Conservation (phyloP, 2,329 filamentous ascomycete species). For the Diaporthe sp. region DNA sequence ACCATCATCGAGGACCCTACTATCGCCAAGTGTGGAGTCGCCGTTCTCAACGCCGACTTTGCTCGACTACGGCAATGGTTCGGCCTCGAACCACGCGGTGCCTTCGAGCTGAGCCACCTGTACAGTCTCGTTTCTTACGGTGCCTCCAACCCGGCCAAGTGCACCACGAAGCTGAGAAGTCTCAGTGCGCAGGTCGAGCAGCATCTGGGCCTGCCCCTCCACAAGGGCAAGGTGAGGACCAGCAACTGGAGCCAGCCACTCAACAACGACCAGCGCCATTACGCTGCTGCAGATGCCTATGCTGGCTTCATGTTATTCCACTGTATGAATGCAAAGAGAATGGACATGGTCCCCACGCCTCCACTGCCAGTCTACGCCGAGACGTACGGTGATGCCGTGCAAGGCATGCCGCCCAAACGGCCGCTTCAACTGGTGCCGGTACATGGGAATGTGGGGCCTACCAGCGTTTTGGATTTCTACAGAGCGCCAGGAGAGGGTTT, state of each 20-base stretch:
- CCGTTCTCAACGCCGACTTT: slow-evolving; percentile 75
- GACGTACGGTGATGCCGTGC: slow-evolving; percentile 72
- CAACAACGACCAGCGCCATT: slow-evolving; percentile 75
- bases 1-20: slow-evolving; percentile 78
- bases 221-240: slow-evolving; percentile 80
- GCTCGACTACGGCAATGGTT: slow-evolving; percentile 77
- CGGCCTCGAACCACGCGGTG: slow-evolving; percentile 72
- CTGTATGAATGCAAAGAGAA: slow-evolving; percentile 77
- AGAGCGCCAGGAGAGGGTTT: neutral
- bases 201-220: slow-evolving; percentile 79
- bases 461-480: slow-evolving; percentile 27
- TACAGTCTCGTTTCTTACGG: slow-evolving; percentile 81
- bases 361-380: slow-evolving; percentile 80
- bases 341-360: slow-evolving; percentile 76
- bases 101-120: slow-evolving; percentile 87
- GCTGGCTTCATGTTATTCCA: slow-evolving; percentile 82
- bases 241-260: slow-evolving; percentile 81
- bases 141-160: slow-evolving; percentile 65
- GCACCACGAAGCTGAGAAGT: slow-evolving; percentile 69
- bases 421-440: slow-evolving; percentile 13
- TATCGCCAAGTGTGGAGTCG: slow-evolving; percentile 83
- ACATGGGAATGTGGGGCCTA: neutral
- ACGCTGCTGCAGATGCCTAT: slow-evolving; percentile 88
- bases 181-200: slow-evolving; percentile 80
- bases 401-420: slow-evolving; percentile 48